Conservation (phyloP, 495 filamentous ascomycete species). For the Aspergillus saccharolyticus region DNA sequence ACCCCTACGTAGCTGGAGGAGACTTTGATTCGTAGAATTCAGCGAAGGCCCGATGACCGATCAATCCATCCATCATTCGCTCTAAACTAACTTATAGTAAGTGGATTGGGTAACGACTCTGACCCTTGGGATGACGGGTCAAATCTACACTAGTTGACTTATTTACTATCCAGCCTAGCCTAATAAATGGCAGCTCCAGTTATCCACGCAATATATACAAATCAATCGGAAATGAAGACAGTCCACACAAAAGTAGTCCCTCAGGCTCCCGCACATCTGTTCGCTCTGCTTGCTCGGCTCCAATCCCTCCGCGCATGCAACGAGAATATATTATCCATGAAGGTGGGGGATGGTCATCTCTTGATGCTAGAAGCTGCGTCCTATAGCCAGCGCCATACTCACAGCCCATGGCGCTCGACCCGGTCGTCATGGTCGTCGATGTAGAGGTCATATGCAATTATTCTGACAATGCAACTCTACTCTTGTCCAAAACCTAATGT, state of each 20-base stretch:
- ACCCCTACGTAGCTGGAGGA: too few relatives aligned
- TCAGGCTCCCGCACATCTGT: neutral
- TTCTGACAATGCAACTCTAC: slow-evolving; percentile 39
- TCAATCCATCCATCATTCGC: too few relatives aligned
- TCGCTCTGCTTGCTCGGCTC: neutral
- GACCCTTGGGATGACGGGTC: neutral
- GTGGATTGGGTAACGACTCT: too few relatives aligned
- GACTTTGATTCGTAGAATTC: too few relatives aligned
- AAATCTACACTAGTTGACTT: neutral
- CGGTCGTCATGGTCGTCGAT: slow-evolving; percentile 1
- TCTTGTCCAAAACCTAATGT: slow-evolving; percentile 99
- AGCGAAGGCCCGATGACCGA: too few relatives aligned
- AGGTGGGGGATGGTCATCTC: neutral
- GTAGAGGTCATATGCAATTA: slow-evolving; percentile 10
- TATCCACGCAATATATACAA: neutral
- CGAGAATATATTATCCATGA: neutral
- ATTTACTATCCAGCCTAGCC: neutral
- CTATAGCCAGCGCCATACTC: neutral
- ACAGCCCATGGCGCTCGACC: neutral
- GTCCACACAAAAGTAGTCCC: neutral
- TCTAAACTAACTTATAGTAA: too few relatives aligned
- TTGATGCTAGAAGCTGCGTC: neutral
- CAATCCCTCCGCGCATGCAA: neutral
- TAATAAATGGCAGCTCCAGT: neutral
- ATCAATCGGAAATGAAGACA: neutral